Base-by-base conservation (phyloP, 495 filamentous ascomycete genomes). In the Penicillium cinerascens region DNA sequence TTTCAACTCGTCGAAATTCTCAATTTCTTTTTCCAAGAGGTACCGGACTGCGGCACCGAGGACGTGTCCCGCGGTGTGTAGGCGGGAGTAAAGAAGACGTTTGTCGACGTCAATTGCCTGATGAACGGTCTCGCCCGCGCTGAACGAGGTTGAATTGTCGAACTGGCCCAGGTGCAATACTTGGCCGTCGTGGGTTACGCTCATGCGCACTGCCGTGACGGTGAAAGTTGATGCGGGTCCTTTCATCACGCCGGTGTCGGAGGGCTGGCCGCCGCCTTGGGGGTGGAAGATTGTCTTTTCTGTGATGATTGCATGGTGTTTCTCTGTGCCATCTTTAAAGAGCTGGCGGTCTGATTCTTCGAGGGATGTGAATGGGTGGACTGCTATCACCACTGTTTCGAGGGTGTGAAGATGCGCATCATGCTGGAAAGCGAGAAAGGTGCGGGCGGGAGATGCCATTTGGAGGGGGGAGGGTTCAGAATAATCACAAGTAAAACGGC, bases 231-330 rank as follows among this genome's bases (percentile, higher is more conserved):
- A 29, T 1, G 52, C 54, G 21, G 60, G 8, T 29, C 54, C 49
- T 40, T 52, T 71, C 49, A 87, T 82, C n/a, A 49, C 51, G 33
- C 84, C 84, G 29, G 67, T 70, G 47, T 87, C 84, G 7, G 75
- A 79, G 25, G 84, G 84, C 58, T 87, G 84, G 29, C 84, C 84
- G 37, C 84, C 84, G 5, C 84, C 84, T 64, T 87, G 82, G 2
- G 81, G 76, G 44, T 86, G 79, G 64, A 87, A 87, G 54, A 86
- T 83, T n/a, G 84, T 87, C 22, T 75, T 35, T 15, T 75, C 68
- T 6, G 82, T 85, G n/a, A 80, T 66, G 36, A 87, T 56, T 29
- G 76, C 72, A 62, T 78, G 66, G 55, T 78, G 68, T 4, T 72
- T 63, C 17, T 78, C 73, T 7, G 42, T 54, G 22, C 63, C 68